Conservation (phyloP, 371 early-diverging fungal species). For the Syncephalastrum sp. region DNA sequence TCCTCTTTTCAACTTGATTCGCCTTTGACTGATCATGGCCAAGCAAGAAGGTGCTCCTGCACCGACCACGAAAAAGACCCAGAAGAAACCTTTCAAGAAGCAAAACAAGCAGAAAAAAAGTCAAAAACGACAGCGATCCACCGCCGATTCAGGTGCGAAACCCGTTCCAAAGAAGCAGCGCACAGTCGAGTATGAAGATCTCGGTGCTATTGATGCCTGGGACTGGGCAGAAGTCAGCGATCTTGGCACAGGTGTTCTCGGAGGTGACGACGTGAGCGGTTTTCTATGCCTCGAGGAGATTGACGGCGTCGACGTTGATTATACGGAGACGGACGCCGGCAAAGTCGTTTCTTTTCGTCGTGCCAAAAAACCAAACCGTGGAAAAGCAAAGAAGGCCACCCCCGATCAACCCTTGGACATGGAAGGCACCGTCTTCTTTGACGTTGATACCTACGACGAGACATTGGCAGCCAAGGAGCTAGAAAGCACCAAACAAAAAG, state of each 20-base stretch:
- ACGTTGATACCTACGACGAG: conserved; percentile 62
- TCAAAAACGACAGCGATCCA: conserved; percentile 4
- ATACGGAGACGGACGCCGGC: conserved; percentile 62
- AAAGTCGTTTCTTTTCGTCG: conserved; percentile 50
- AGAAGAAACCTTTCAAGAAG: no score
- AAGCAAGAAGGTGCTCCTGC: no score
- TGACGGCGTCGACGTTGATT: conserved; percentile 79
- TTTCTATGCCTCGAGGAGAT: conserved; percentile 87
- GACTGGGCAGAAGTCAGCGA: conserved; percentile 61
- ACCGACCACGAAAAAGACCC: no score
- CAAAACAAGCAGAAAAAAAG: no score
- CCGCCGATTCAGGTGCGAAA: not conserved
- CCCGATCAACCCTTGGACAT: conserved; percentile 48
- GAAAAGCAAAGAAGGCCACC: conserved; percentile 34
- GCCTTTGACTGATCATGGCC: no score
- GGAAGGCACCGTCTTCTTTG: conserved; percentile 51
- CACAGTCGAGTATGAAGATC: conserved; percentile 28
- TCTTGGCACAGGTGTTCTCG: conserved; percentile 33
- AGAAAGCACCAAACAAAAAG: conserved; percentile 8
- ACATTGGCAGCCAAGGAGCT: conserved; percentile 16
- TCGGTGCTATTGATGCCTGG: conserved; percentile 52
- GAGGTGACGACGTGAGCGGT: conserved; percentile 70
- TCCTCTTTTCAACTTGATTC: no score
- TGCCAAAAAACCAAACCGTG: conserved; percentile 42
- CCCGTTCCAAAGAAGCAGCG: conserved; percentile 9